Base-by-base conservation (phyloP, 495 filamentous ascomycete species). In the Xylaria longipes region DNA sequence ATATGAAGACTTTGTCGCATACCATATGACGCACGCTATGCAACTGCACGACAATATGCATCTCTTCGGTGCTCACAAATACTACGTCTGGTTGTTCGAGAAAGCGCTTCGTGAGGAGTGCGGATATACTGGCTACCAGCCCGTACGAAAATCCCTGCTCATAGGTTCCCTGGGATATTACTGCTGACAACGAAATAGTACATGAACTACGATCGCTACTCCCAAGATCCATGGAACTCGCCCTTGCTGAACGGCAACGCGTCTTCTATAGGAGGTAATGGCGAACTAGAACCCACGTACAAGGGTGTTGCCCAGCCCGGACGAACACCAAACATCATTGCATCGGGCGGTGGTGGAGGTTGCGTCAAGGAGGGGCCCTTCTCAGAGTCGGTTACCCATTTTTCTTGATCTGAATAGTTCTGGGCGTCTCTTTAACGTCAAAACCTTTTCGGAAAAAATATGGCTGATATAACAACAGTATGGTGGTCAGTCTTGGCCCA, bases 61-160 rank as follows among this genome's bases (percentile, higher is more conserved):
- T 70, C 87, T 94, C 75, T 83, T 93, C 41, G 80, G 87, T 8
- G 93, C 90, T 81, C 92, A 94, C 80, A 85, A 89, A 46, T 90
- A 92, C 76, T 93, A 88, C 76, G 83, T 89, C 71, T 88, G 79
- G 73, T 80, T 82, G 14, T 93, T 89, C 75, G 92, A 93, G 80
- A 82, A 89, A 76, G 89, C 91, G 2, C 83, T 94, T 5, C 85
- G 88, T 29, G 83, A 89, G 9, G 91, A 94, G 76, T 94, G 92
- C 77, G 89, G 89, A 27, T 94, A 92, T 69, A 86, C 76, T 5
- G 89, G 89, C 41, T 81, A 81, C 68, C 84, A 86, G 56, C 84
- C 79, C 33, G 76, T 78, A 73, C 11, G 76, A 39, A n/a, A 68
- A 70, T 45, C n/a, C 46, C n/a, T 39, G 11, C 37, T 15, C 22